Conservation (phyloP, 23 red algal genomes). For the Gracilaria caudata region DNA sequence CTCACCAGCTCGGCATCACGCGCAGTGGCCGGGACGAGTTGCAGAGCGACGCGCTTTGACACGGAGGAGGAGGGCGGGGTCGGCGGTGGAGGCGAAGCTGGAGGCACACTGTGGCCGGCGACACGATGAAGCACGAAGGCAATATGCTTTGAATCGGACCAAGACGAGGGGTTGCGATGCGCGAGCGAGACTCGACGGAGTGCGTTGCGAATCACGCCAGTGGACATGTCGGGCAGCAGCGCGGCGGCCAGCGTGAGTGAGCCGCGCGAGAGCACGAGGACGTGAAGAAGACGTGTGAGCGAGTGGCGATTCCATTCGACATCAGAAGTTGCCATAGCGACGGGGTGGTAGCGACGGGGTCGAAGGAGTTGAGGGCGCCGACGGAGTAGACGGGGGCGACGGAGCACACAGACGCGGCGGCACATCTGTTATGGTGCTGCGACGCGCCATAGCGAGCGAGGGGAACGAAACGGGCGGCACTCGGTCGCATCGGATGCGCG, state of each 20-base stretch:
- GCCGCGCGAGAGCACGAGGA: neutral
- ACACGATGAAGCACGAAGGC: constrained; percentile 13
- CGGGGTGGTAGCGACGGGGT: neutral
- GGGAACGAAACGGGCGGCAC: neutral
- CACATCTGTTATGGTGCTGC: no score
- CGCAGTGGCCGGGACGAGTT: constrained; percentile 5
- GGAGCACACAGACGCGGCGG: no score
- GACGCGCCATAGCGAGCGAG: no score
- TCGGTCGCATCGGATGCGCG: neutral
- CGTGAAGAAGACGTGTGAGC: constrained; percentile 8
- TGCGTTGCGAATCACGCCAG: neutral
- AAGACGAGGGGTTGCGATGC: neutral
- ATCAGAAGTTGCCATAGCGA: neutral
- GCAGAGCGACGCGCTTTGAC: neutral
- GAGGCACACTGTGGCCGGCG: neutral
- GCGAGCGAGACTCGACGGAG: neutral
- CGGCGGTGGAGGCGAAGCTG: neutral
- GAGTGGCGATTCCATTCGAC: neutral
- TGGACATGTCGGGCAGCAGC: neutral
- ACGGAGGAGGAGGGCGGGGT: neutral
- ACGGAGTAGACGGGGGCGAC: no score
- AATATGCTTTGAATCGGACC: constrained; percentile 2
- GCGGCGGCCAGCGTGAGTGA: neutral
- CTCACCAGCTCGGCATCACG: neutral
- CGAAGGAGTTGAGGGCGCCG: neutral